These are phyloP conservation scores for Pisolithus microcarpus DNA, from an alignment of 768 basidiomycete genomes.

Conservation along the genomic window DNA sequence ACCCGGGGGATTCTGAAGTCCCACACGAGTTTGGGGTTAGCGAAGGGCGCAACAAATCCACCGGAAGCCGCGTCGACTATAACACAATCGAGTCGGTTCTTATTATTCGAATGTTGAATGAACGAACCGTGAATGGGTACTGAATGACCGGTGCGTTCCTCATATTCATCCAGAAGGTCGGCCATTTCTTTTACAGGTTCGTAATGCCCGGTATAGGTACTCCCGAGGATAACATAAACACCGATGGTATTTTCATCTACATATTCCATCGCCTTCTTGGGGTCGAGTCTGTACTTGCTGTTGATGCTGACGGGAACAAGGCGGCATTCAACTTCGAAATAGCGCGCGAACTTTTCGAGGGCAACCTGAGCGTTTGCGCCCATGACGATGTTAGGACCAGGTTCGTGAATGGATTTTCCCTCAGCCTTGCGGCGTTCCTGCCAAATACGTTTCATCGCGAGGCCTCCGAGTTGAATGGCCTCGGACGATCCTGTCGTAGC, in stretches of 20 bases:
- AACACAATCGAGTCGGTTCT: constrained; percentile 2
- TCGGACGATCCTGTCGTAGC: constrained; percentile 68
- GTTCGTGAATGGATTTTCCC: constrained; percentile 60
- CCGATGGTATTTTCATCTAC: constrained; percentile 72
- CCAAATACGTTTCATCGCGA: constrained; percentile 68
- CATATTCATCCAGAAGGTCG: constrained; percentile 56
- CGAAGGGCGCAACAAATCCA: constrained; percentile 59
- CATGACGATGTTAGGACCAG: constrained; percentile 60
- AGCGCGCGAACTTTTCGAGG: constrained; percentile 63
- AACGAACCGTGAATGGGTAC: constrained; percentile 36
- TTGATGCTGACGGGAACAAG: constrained; percentile 59
- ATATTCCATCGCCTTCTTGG: constrained; percentile 54
- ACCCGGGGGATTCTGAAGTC: constrained; percentile 57
- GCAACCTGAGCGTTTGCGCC: constrained; percentile 67
- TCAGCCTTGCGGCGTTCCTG: constrained; percentile 58
- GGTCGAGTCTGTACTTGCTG: constrained; percentile 72
- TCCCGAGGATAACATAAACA: constrained; percentile 52
- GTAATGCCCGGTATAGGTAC: constrained; percentile 53
- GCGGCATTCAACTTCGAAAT: constrained; percentile 59
- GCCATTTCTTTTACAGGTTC: constrained; percentile 86
- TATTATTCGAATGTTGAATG: constrained; percentile 22
- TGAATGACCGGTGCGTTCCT: constrained; percentile 36
- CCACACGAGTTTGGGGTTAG: constrained; percentile 46
- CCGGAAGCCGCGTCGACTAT: constrained; percentile 54
- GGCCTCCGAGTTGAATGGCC: constrained; percentile 66